Conservation (phyloP, 371 early-diverging fungal genomes). For the Lichtheimia ornata region DNA sequence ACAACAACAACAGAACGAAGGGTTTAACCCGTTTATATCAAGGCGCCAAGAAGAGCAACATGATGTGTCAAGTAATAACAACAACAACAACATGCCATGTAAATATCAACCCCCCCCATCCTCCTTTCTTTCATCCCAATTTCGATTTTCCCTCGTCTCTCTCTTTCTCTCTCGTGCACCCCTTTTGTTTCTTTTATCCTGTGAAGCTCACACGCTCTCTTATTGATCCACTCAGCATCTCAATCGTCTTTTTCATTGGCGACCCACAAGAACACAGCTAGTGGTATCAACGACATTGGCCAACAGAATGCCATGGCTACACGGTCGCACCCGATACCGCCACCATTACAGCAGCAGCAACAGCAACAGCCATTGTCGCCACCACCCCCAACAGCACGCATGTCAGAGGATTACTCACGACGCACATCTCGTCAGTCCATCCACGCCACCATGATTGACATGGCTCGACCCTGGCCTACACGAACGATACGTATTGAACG, state of each 20-base stretch:
- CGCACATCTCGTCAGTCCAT: too few species aligned
- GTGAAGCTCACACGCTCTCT: too few species aligned
- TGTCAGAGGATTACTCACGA: constrained; percentile 11
- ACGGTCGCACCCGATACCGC: constrained; percentile 4
- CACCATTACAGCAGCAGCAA: neutral
- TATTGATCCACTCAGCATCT: too few species aligned
- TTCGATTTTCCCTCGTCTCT: neutral
- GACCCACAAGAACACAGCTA: neutral
- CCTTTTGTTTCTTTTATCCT: too few species aligned
- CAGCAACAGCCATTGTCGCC: neutral
- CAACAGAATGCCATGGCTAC: constrained; percentile 23
- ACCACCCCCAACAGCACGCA: constrained; percentile 1
- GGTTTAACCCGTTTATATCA: neutral
- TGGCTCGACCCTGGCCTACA: neutral
- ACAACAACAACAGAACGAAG: neutral
- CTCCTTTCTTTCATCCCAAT: neutral
- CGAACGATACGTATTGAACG: constrained; percentile 38
- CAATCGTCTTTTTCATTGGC: too few species aligned
- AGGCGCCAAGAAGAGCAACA: neutral
- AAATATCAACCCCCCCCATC: neutral
- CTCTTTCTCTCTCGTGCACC: neutral
- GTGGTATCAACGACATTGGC: neutral
- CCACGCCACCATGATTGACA: neutral
- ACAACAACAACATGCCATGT: constrained; percentile 2
- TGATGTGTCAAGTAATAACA: neutral